Evolutionary conservation across 75 land plant genomes (phyloP), one percentile per base, ranked within the genome.

Genomic region (Pseudotsuga menziesii): DNA sequence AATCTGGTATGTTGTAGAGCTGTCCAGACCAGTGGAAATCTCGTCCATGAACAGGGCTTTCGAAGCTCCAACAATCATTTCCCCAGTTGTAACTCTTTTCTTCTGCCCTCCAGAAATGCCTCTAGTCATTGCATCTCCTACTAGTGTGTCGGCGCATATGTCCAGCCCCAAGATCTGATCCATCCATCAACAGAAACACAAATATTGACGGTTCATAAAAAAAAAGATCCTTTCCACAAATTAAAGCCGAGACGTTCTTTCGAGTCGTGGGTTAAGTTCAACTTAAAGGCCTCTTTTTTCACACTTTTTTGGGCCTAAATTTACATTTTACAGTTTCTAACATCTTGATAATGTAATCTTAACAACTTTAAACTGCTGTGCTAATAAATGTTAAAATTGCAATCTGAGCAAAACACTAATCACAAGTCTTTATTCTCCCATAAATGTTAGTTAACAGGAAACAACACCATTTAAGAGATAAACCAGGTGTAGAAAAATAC

Each of bases 1-100:
- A 61, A 95, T 93, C 74, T 95, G 98, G 69, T 80, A 93, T 20
- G 96, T 95, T n/a, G 98, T 95, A 22, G 98, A 88, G 77, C 96
- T 95, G 58, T 95, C 98, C 13, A 95, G 84, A 17, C 98, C 98
- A 7, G 96, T 95, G 39, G 98, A 95, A 71, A 93, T 91, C 72
- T 91, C 94, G 82, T 93, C 96, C 94, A 93, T 93, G 66, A 89
- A 89, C 26, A 93, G 74, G 7, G 84, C 89, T 70, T 78, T 85
- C 66, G 96, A 86, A 16, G 94, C 92, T 48, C 96, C 96, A 44
- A 86, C 94, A 79, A 93, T 63, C 92, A 93, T 91, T 67, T 93
- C 96, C n/a, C 94, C 86, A 54, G 85, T 84, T 32, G 85, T 84
- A 26, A 84, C 80, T 15, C 85, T 75, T 55, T 84, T 84, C 61